Evolutionary conservation across 805 yeast genomes (phyloP).

Genomic region (Teunomyces barrocoloradensis): DNA sequence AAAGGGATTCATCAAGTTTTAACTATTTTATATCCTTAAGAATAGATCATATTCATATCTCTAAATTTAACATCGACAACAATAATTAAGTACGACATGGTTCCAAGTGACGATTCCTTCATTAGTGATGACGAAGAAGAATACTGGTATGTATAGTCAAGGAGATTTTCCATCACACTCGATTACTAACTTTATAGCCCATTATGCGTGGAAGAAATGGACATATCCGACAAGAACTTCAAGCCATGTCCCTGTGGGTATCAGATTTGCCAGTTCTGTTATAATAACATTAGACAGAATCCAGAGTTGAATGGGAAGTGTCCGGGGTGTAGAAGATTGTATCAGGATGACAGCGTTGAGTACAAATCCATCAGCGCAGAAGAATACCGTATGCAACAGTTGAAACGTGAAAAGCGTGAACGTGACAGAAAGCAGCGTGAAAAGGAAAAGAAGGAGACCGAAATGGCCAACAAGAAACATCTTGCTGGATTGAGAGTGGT

Average conservation of each 20-base stretch:
- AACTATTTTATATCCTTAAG: background rate
- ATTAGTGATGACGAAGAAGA: conserved; percentile 82
- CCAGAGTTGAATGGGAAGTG: conserved; percentile 95
- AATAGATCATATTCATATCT: background rate
- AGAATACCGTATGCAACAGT: conserved; percentile 80
- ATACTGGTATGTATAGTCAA: conserved; percentile 46
- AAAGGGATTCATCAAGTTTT: background rate
- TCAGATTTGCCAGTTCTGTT: conserved; percentile 97
- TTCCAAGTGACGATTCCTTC: conserved; percentile 49
- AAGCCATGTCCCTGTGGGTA: conserved; percentile 99
- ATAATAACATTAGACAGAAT: conserved; percentile 91
- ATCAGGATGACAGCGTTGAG: conserved; percentile 91
- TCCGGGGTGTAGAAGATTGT: conserved; percentile 94
- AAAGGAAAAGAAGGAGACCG: conserved; percentile 88
- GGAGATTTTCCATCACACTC: background rate
- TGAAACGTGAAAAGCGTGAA: conserved; percentile 76
- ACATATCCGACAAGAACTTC: conserved; percentile 91
- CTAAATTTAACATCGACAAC: background rate
- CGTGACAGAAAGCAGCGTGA: conserved; percentile 81
- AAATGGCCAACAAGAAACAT: conserved; percentile 79
- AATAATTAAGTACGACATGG: conserved; percentile 18
- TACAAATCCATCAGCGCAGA: conserved; percentile 81
- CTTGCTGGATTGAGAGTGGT: conserved; percentile 97
- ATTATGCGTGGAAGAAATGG: conserved; percentile 97
- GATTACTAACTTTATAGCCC: conserved; percentile 54